Evolutionary conservation across 2,329 filamentous ascomycete species (phyloP).

Genomic region (Rhinocladiella similis): DNA sequence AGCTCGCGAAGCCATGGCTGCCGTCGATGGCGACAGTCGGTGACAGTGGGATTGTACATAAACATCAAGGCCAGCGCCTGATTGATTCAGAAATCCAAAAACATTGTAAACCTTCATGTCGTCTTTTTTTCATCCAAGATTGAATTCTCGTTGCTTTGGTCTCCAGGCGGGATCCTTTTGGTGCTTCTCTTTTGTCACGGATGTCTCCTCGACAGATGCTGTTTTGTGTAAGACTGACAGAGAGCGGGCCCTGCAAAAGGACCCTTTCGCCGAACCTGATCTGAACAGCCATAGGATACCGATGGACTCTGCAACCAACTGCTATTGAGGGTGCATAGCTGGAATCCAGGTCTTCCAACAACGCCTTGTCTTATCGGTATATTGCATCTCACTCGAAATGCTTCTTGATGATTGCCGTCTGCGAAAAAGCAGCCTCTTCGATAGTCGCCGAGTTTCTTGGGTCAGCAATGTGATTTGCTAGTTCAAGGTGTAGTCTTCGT

Average conservation of each 20-base stretch:
- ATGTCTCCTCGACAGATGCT: constrained; percentile 7
- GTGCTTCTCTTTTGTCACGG: constrained; percentile 34
- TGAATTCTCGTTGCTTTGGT: constrained; percentile 18
- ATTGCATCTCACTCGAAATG: constrained; percentile 54
- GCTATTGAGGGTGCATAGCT: constrained; percentile 26
- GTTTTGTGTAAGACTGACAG: constrained; percentile 35
- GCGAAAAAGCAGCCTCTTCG: constrained; percentile 24
- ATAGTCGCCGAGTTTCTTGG: constrained; percentile 10
- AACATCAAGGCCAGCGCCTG: constrained; percentile 27
- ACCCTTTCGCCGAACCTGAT: constrained; percentile 73
- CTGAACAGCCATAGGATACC: constrained; percentile 60
- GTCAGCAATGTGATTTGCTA: constrained; percentile 41
- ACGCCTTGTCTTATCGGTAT: constrained; percentile 51
- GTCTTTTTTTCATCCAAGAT: constrained; percentile 11
- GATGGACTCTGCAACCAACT: constrained; percentile 35
- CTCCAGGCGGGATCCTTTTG: constrained; percentile 21
- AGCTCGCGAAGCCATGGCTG: constrained; percentile 4
- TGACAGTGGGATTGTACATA: constrained; percentile 19
- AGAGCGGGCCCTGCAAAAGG: constrained; percentile 57
- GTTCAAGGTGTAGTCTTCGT: constrained; percentile 32
- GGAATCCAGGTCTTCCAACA: constrained; percentile 37
- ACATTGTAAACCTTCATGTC: constrained; percentile 4
- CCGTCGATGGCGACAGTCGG: neutral
- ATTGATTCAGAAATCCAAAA: constrained; percentile 12
- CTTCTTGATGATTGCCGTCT: constrained; percentile 33